Evolutionary conservation across 2,329 filamentous ascomycete species (phyloP), one percentile per base, ranked within the genome.

Genomic region (Hawksworthiomyces lignivorus): DNA sequence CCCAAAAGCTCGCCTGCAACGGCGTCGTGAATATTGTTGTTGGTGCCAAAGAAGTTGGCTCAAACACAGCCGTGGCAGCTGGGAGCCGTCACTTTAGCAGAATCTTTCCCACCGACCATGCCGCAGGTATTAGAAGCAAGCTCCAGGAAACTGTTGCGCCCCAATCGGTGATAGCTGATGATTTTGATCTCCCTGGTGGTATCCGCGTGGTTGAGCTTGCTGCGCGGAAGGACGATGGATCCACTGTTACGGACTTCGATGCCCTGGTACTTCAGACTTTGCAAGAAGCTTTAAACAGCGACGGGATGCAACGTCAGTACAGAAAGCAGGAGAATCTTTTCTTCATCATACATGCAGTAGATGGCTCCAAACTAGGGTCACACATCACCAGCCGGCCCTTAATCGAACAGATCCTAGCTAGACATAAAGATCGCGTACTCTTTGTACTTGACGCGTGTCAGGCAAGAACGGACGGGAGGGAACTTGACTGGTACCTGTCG

Each of bases 401-500:
- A 7, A 35, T 41, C 11, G 26, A 36, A 9, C 35, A 21, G 30
- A 24, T 45, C 19, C 33, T 22, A n/a, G n/a, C 21, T 19, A 20
- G 19, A n/a, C 36, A 40, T 19, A 18, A 36, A 9, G 37, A 32
- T 15, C 37, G 29, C 18, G 43, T 44, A 2, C 22, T 41, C 20
- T 40, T 44, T 15, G 43, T 40, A 28, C 43, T 44, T 7, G 43
- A 44, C 19, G 37, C 43, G 10, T 44, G 43, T 22, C 43, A 44
- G 26, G 37, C 37, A 12, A 20, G 43, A 19, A 44, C 43, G 15
- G 33, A 36, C n/a, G 22, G 24, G 8, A 27, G 17, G 19, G 37
- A 44, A 14, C 28, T 44, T 14, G 37, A 44, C 33, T 44, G 37
- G 43, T 44, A 44, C 28, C 28, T 44, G 12, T 37, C 43, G 12